Evolutionary conservation across 306 rosid genomes (phyloP).

Genomic region (Quercus suber): DNA sequence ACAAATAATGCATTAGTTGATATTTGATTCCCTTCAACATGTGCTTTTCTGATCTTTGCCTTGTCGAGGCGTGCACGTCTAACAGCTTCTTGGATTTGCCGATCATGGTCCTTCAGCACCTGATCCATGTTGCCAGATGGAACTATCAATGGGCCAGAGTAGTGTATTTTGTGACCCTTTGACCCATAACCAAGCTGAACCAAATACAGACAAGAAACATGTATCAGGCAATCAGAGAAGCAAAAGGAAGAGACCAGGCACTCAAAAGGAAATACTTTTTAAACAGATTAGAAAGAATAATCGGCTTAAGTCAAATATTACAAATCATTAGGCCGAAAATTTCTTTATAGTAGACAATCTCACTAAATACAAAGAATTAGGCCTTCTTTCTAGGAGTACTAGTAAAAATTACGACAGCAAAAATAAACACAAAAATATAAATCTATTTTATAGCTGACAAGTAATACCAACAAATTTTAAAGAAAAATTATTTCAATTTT

Average conservation of each 20-base stretch:
- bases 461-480: background rate
- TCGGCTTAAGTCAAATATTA: background rate
- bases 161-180: conserved; percentile 90
- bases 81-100: conserved; percentile 93
- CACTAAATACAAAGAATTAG: background rate
- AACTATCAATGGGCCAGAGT: conserved; percentile 92
- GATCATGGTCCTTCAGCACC: conserved; percentile 96
- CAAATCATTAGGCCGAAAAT: background rate
- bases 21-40: conserved; percentile 76
- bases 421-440: background rate
- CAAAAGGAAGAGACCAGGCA: background rate
- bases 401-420: background rate
- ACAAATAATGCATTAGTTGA: conserved; percentile 76
- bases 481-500: background rate
- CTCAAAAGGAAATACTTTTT: background rate
- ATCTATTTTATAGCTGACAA: background rate
- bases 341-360: background rate
- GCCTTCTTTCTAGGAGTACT: background rate
- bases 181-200: conserved; percentile 85
- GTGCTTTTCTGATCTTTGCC: conserved; percentile 76
- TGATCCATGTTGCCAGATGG: conserved; percentile 97
- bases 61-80: conserved; percentile 88
- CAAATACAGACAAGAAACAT: conserved; percentile 3
- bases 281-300: background rate
- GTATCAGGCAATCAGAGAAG: background rate